Base-by-base conservation (phyloP, 1,284 basidiomycete species). In the Trichosporon faecale region DNA sequence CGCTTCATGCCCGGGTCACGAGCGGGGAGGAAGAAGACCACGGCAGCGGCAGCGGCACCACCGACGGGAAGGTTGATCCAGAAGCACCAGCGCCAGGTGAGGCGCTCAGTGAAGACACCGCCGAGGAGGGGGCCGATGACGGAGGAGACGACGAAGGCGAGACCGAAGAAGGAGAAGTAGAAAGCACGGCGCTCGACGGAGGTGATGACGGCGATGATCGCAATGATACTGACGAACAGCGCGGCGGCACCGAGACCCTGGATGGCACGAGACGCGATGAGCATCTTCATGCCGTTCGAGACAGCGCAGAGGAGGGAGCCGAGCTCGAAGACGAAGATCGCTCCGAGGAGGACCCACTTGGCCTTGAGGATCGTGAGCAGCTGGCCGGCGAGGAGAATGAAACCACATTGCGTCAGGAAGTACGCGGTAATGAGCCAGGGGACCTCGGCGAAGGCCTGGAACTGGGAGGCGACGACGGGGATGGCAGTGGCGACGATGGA, bases 221-320 rank as follows among this genome's bases (percentile, higher is more conserved):
- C 80, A 33, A 87, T 78, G 46, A 83, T 78, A 14, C 80, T 80
- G n/a, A 85, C 83, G 69, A 83, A 83, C 73, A 83, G 81, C 16
- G 68, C 66, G 25, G 60, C 75, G 40, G 72, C 71, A 69, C 80
- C 80, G 23, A 82, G 76, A 66, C 80, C 80, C 70, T 82, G 80
- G 33, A 88, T 77, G 0, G 86, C 86, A 55, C 87, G 81, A 0
- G 85, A 86, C 61, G 87, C 82, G 73, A 88, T 87, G 63, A 88
- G 75, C 44, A 85, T 75, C 35, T 74, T 68, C 73, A 82, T 79
- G 35, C 68, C 71, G 31, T 77, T 83, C 0, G 87, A 81, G 14
- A 86, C 84, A n/a, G 84, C 87, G 70, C 86, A 88, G 25, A 88
- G 75, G 33, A 87, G 79, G 9, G 83, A 85, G 12, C 87, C 87